Base-by-base conservation (phyloP, 2,329 filamentous ascomycete genomes). In the Cladosporium sp. region DNA sequence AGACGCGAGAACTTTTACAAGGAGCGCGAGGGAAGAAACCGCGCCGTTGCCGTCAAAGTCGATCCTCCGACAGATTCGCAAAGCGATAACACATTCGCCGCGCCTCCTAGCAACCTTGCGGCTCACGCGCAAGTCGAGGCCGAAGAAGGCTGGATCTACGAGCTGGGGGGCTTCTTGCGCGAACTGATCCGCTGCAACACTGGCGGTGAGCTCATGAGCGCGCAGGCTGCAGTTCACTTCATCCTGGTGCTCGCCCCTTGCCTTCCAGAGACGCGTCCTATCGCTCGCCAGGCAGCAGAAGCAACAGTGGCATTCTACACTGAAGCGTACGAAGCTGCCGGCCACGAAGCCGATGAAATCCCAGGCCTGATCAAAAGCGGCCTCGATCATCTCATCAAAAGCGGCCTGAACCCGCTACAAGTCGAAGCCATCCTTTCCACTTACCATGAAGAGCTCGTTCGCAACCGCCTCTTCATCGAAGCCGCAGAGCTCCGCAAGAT, bases 401-500 rank as follows among this genome's bases (percentile, higher is more conserved):
- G 75, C 15, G 78, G 77, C 4, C 69, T 80, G 44, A 74, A 77
- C 47, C 76, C 77, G 6, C 71, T 78, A 15, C 80, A 85, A 64
- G 74, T 80, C 49, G 82, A 85, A 65, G 73, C 75, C 45, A 80
- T 85, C 40, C 76, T 85, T 40, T 74, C 78, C 39, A 73, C 78
- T 3, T 86, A 86, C 67, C 81, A 86, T 68, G 77, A 79, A 50
- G 80, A 82, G 57, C 73, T 87, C 20, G 67, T 76, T 17, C 70
- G 69, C 22, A 70, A 77, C 12, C 75, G 65, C 52, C 76, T 77
- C 49, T 82, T 71, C 71, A 79, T 73, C 68, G 77, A 71, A 65
- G 83, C 83, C 4, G 80, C 82, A 9, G 75, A 80, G 34, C 70
- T 87, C n/a, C 80, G 84, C 24, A 75, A 78, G 42, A 71, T 82